Conservation (phyloP, 2,329 filamentous ascomycete species). For the Aspergillus pseudotamarii region DNA sequence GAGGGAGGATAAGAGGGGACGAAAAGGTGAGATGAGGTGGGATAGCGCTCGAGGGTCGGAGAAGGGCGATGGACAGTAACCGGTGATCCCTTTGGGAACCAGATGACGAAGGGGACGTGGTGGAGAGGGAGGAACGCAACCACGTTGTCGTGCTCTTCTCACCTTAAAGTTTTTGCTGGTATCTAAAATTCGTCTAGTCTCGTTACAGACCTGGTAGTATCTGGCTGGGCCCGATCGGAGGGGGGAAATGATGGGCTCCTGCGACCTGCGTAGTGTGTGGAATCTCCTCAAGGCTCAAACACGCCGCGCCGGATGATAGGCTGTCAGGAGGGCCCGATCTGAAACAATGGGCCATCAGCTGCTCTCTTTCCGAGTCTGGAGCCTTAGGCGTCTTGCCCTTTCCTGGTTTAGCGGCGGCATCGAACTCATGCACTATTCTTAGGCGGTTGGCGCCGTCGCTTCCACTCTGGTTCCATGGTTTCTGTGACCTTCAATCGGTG, state of each 20-base stretch:
- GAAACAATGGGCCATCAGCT: conserved; percentile 24
- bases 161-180: conserved; percentile 3
- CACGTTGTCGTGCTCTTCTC: background rate
- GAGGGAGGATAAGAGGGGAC: background rate
- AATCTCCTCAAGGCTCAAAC: conserved; percentile 10
- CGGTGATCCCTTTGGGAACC: background rate
- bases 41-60: background rate
- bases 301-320: conserved; percentile 19
- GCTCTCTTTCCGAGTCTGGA: background rate
- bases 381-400: background rate
- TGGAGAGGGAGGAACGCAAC: background rate
- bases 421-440: background rate
- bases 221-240: conserved; percentile 16
- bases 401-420: background rate
- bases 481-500: background rate
- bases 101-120: background rate
- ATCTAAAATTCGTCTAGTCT: conserved; percentile 1
- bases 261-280: conserved; percentile 8
- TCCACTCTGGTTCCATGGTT: background rate
- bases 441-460: conserved; percentile 1
- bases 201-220: conserved; percentile 11
- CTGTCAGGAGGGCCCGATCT: conserved; percentile 21
- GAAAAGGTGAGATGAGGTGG: background rate
- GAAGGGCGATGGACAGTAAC: conserved; percentile 1
- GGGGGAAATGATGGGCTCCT: conserved; percentile 12